Conservation (phyloP, 2,329 filamentous ascomycete species). For the Pseudocercospora fijiensis region DNA sequence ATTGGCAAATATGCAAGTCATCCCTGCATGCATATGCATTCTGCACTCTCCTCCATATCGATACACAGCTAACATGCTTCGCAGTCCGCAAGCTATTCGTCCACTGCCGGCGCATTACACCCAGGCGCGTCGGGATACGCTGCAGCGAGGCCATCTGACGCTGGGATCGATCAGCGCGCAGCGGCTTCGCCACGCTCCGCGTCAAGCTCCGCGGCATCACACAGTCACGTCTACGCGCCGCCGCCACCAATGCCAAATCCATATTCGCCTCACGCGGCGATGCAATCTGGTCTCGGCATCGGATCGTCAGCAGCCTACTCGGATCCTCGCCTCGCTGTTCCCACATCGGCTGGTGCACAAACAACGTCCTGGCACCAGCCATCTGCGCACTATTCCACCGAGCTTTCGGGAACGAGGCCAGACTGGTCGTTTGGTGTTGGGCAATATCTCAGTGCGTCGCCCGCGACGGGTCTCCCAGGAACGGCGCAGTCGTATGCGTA, state of each 20-base stretch:
- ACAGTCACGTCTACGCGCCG: constrained; percentile 35
- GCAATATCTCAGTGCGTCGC: constrained; percentile 31
- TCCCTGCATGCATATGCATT: constrained; percentile 32
- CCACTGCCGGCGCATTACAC: constrained; percentile 55
- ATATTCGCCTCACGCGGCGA: constrained; percentile 33
- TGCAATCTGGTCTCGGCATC: constrained; percentile 36
- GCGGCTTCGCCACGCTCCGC: constrained; percentile 36
- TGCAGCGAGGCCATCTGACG: constrained; percentile 47
- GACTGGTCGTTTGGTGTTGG: constrained; percentile 31
- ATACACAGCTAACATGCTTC: constrained; percentile 37
- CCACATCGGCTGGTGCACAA: constrained; percentile 34
- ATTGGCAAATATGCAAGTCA: constrained; percentile 86
- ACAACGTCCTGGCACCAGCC: constrained; percentile 38
- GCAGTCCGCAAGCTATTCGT: constrained; percentile 68
- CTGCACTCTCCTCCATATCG: constrained; percentile 24
- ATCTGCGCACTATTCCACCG: constrained; percentile 35
- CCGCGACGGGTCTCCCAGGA: constrained; percentile 34
- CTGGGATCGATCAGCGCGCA: constrained; percentile 46
- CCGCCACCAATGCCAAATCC: constrained; percentile 31
- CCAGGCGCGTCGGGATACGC: constrained; percentile 32
- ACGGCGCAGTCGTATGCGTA: constrained; percentile 34
- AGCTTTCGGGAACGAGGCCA: constrained; percentile 32
- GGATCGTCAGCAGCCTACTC: constrained; percentile 40
- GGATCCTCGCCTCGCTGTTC: constrained; percentile 41
- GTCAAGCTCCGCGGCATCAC: constrained; percentile 36